Percentiles rank a stretch among this genome's conserved stretches.
phyloP scores from a whole-genome alignment of 2,329 filamentous ascomycete genomes.

The Talaromyces verruculosus region DNA sequence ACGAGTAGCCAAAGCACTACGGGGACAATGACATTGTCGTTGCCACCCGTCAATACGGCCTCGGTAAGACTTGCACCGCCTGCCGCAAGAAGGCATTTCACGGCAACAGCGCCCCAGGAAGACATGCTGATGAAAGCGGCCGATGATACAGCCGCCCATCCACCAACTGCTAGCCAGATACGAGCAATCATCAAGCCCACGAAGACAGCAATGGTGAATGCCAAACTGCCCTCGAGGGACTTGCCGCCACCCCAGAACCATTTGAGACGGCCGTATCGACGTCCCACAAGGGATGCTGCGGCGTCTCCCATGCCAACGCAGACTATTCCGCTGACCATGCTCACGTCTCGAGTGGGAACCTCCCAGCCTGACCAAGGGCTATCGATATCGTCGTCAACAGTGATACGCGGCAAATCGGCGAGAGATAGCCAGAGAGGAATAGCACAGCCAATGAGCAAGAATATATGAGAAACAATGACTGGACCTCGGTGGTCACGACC shows the following conservation, averaged over 20 bases:
- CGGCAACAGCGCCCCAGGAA: constrained; percentile 37
- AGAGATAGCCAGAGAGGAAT: constrained; percentile 90
- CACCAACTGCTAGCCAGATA: constrained; percentile 72
- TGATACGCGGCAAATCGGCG: constrained; percentile 63
- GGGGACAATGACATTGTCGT: constrained; percentile 97
- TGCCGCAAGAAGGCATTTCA: constrained; percentile 70
- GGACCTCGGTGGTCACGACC: constrained; percentile 89
- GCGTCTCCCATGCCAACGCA: constrained; percentile 96
- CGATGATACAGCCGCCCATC: constrained; percentile 55
- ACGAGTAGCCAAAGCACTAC: constrained; percentile 91
- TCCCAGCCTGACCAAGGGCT: constrained; percentile 72
- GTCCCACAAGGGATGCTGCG: constrained; percentile 83
- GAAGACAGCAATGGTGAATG: constrained; percentile 79
- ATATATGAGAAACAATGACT: constrained; percentile 94
- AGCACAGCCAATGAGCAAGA: constrained; percentile 89
- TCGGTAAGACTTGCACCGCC: constrained; percentile 85
- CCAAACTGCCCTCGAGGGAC: constrained; percentile 80
- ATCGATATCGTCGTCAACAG: constrained; percentile 29
- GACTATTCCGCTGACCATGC: constrained; percentile 88
- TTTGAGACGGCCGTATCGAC: constrained; percentile 80
- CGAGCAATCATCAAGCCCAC: constrained; percentile 69
- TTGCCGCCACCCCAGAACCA: constrained; percentile 98
- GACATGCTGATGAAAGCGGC: constrained; percentile 23
- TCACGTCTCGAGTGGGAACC: constrained; percentile 68
- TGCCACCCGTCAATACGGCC: constrained; percentile 91